Conservation (phyloP, 1,284 basidiomycete species). For the Neonothopanus nambi region DNA sequence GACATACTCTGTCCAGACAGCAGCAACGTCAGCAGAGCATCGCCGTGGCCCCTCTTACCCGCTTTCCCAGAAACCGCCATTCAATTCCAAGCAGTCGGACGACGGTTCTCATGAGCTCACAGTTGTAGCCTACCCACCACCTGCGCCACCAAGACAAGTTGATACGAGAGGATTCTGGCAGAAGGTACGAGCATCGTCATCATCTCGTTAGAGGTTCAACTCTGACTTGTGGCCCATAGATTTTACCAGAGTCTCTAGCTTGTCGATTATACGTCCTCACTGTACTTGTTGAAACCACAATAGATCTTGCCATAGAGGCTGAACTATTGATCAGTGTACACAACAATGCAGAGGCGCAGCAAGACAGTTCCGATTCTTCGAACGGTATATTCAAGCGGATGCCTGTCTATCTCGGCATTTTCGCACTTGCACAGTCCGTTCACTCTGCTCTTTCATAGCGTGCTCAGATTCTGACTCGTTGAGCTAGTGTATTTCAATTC, state of each 20-base stretch:
- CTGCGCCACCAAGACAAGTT: slow-evolving; percentile 40
- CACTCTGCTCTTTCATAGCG: slow-evolving; percentile 43
- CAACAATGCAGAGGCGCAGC: slow-evolving; percentile 36
- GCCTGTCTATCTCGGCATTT: slow-evolving; percentile 88
- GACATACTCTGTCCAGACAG: slow-evolving; percentile 54
- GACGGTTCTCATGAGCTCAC: slow-evolving; percentile 44
- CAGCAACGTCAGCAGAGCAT: slow-evolving; percentile 29
- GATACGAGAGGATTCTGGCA: slow-evolving; percentile 54
- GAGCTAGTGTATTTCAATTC: too few relatives aligned
- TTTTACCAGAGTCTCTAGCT: slow-evolving; percentile 77
- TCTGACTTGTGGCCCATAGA: slow-evolving; percentile 36
- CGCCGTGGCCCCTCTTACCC: slow-evolving; percentile 50
- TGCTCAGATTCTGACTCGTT: too few relatives aligned
- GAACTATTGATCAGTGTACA: slow-evolving; percentile 66
- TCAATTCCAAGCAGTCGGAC: slow-evolving; percentile 43
- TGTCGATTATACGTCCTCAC: slow-evolving; percentile 78
- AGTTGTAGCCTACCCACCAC: slow-evolving; percentile 56
- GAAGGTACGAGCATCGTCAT: slow-evolving; percentile 40
- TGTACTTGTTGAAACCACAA: slow-evolving; percentile 81
- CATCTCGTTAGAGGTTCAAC: slow-evolving; percentile 13
- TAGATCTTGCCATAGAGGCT: slow-evolving; percentile 82
- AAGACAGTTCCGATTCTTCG: slow-evolving; percentile 21
- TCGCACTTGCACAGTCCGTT: slow-evolving; percentile 87
- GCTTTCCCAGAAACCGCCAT: slow-evolving; percentile 49
- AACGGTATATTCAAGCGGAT: slow-evolving; percentile 55